Evolutionary conservation across 306 rosid genomes (phyloP), one percentile per base, ranked within the genome.

Genomic region (Neltuma alba): DNA sequence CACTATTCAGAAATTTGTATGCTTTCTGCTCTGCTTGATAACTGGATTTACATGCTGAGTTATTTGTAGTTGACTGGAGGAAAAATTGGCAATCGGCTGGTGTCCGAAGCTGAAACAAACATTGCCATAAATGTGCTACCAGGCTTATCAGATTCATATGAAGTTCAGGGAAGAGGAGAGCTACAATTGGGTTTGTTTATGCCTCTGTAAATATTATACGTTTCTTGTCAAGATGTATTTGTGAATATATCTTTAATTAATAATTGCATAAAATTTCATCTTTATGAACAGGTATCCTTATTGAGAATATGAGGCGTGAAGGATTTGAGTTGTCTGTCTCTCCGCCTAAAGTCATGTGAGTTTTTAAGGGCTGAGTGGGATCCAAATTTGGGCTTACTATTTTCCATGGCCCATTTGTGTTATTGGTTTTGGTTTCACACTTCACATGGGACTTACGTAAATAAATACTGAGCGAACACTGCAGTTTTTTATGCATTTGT

Each of bases 81-180:
- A 31, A 91, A 50, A 87, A 95, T 93, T 85, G 97, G 99, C 41
- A 93, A 89, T 70, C 94, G 99, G 21, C 81, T 95, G 68, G 78
- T 86, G 89, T 96, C 98, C 68, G 99, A 95, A 91, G 90, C 99
- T 18, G 99, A 95, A 87, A 95, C 99, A 62, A 95, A 95, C 86
- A 97, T 95, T 72, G 99, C 99, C 76, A 91, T 95, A 82, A 95
- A 93, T 91, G 98, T 93, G 83, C 88, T 95, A 76, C 98, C 99
- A 18, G 99, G 98, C 76, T 79, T 93, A 80, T 88, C 97, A 48
- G 99, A 95, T 52, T 89, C 98, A 45, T 95, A 37, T 81, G 99
- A 95, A 92, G 99, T 95, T 83, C 99, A 93, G 86, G 99, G 99
- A 82, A 92, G 98, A 81, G 99, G 99, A 86, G 99, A 95, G 89